A percentile compares a stretch with the other conserved stretches of the same genome.
Evolutionary conservation across 257 asterid genomes (phyloP).

Genomic region (Ilex aquifolium): DNA sequence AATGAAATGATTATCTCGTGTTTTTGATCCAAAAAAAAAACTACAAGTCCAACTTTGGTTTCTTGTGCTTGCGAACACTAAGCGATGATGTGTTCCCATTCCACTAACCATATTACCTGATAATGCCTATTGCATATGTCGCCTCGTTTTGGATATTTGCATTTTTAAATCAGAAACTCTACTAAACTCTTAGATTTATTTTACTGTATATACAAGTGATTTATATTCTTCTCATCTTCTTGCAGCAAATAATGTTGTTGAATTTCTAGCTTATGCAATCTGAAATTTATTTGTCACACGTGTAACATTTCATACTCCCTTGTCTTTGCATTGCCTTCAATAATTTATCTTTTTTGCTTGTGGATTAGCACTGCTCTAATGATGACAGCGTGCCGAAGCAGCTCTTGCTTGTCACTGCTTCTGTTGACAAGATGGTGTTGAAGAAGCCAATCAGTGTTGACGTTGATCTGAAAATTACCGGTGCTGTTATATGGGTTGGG

Average conservation of each 20-base stretch:
- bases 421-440: slow-evolving; percentile 90
- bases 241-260: neutral
- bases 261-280: neutral
- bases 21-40: too few relatives aligned
- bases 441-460: slow-evolving; percentile 83
- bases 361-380: slow-evolving; percentile 74
- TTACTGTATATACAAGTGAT: too few relatives aligned
- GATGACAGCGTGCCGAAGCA: slow-evolving; percentile 83
- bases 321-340: neutral
- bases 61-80: too few relatives aligned
- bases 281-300: too few relatives aligned
- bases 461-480: slow-evolving; percentile 65
- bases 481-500: slow-evolving; percentile 97
- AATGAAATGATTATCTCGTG: too few relatives aligned
- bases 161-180: too few relatives aligned
- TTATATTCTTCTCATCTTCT: neutral
- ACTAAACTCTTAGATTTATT: neutral
- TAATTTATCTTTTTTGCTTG: slow-evolving; percentile 13
- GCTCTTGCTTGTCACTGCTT: slow-evolving; percentile 81
- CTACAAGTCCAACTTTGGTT: too few relatives aligned
- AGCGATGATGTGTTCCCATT: too few relatives aligned
- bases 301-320: neutral
- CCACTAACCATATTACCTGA: too few relatives aligned
- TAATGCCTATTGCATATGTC: neutral
- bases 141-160: neutral